Evolutionary conservation across 805 yeast species (phyloP).

Genomic region (Kodamaea fukazawae): DNA sequence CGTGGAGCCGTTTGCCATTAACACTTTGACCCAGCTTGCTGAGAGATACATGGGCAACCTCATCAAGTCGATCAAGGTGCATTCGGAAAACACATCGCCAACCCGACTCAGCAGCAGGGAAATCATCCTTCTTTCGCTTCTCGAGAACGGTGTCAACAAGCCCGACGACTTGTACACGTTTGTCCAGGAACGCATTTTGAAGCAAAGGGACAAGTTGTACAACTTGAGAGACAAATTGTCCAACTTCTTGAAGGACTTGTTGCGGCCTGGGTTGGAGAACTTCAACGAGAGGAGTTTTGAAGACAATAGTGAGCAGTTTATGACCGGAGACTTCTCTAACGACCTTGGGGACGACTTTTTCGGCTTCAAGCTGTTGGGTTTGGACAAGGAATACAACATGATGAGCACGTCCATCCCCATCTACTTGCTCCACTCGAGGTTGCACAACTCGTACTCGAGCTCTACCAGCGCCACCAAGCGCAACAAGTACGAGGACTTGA

Average conservation of each 20-base stretch:
- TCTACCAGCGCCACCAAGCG: slow-evolving; percentile 46
- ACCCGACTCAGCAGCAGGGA: slow-evolving; percentile 43
- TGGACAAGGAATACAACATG: slow-evolving; percentile 88
- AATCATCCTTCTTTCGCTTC: slow-evolving; percentile 56
- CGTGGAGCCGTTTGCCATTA: slow-evolving; percentile 72
- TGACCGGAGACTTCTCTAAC: slow-evolving; percentile 91
- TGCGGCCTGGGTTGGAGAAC: slow-evolving; percentile 78
- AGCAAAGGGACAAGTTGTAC: slow-evolving; percentile 64
- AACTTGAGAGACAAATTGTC: slow-evolving; percentile 70
- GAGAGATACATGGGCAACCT: slow-evolving; percentile 75
- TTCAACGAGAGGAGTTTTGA: slow-evolving; percentile 73
- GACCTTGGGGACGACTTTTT: slow-evolving; percentile 97
- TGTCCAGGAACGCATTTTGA: slow-evolving; percentile 66
- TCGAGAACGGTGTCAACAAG: slow-evolving; percentile 83
- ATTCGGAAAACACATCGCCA: slow-evolving; percentile 59
- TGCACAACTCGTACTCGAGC: slow-evolving; percentile 54
- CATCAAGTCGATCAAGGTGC: slow-evolving; percentile 65
- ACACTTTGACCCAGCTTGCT: slow-evolving; percentile 78
- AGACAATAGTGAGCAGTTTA: slow-evolving; percentile 90
- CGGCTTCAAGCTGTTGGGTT: slow-evolving; percentile 91
- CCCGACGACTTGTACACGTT: slow-evolving; percentile 75
- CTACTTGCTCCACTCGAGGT: slow-evolving; percentile 76
- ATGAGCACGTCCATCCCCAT: slow-evolving; percentile 84
- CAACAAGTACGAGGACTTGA: slow-evolving; percentile 63
- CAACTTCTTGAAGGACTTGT: slow-evolving; percentile 68